A percentile compares a stretch with the other conserved stretches of the same genome.
Conservation (phyloP, 2,329 filamentous ascomycete species). For the Pezicula neosporulosa region DNA sequence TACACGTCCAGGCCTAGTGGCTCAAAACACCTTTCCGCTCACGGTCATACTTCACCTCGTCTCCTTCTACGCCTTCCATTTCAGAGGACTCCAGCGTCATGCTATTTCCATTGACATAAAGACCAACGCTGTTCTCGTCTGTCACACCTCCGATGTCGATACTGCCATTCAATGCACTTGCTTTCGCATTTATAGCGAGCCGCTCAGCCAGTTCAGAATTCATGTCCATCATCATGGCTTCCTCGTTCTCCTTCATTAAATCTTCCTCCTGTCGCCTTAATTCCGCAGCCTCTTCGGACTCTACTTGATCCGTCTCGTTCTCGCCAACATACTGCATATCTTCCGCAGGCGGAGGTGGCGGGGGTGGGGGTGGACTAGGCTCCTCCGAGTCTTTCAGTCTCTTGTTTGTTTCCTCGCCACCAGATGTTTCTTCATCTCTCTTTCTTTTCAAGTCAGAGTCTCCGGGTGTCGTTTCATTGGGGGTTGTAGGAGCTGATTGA, state of each 20-base stretch:
- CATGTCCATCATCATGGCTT: conserved; percentile 23
- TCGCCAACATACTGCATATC: conserved; percentile 5
- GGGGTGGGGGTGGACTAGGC: conserved; percentile 24
- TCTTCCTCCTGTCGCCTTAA: conserved; percentile 24
- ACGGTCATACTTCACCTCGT: neutral
- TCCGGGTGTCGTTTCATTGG: conserved; percentile 29
- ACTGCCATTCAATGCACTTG: neutral
- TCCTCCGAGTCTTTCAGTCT: conserved; percentile 24
- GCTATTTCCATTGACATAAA: neutral
- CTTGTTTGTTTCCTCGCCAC: conserved; percentile 21
- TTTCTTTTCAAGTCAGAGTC: conserved; percentile 57
- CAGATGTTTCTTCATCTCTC: conserved; percentile 41
- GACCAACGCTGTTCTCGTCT: neutral
- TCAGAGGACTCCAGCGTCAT: neutral
- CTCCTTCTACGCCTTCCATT: neutral
- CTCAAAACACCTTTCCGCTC: neutral
- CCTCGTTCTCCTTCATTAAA: conserved; percentile 27
- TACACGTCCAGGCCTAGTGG: neutral
- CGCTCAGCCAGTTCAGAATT: conserved; percentile 6
- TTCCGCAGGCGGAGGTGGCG: conserved; percentile 20
- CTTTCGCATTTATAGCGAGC: neutral
- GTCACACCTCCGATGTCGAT: neutral
- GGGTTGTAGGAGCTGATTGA: conserved; percentile 41
- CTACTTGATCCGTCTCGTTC: conserved; percentile 6
- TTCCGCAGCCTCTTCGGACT: conserved; percentile 19